Base-by-base conservation (phyloP, 1,139 yeast genomes). In the Pichiaceae sp. region DNA sequence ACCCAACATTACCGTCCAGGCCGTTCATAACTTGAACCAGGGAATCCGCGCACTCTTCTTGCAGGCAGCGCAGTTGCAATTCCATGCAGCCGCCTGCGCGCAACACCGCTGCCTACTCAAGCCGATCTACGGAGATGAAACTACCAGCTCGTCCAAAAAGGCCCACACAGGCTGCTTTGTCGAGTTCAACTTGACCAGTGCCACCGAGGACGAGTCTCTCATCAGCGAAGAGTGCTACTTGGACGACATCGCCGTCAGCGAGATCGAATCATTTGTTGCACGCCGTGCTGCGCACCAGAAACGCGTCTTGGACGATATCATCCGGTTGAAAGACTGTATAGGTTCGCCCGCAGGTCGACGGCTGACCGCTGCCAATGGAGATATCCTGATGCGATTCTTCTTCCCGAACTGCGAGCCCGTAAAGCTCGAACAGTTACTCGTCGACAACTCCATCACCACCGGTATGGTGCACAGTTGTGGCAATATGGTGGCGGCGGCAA, bases 331-430 rank as follows among this genome's bases (percentile, higher is more conserved):
- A 36, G 68, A 59, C 56, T 62, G 52, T 43, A 75, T 62, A 64
- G 84, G 62, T 50, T 70, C 67, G 5, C 43, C 55, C 11, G 36
- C 38, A 17, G 39, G 45, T 6, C 46, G 45, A 26, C 33, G 42
- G n/a, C 16, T 41, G 4, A 32, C 19, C 14, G 33, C 31, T 14
- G 25, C 31, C 9, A 41, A 42, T 7, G 32, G 37, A 8, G 25
- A 27, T 17, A 60, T 66, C 21, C 20, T 33, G 17, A 12, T 19
- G 32, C 57, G 75, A 42, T 68, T 76, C 33, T 73, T 70, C 50
- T 76, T 76, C 50, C 77, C 81, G 20, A 76, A 75, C 51, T 67
- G 76, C 45, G 79, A 75, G 42, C 57, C 62, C 14, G 54, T 49
- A 15, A 75, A 70, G 49, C 62, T 76, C 52, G 79, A 75, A 49